Base-by-base conservation (phyloP, 2,329 filamentous ascomycete genomes). In the Acephala macrosclerotiorum region DNA sequence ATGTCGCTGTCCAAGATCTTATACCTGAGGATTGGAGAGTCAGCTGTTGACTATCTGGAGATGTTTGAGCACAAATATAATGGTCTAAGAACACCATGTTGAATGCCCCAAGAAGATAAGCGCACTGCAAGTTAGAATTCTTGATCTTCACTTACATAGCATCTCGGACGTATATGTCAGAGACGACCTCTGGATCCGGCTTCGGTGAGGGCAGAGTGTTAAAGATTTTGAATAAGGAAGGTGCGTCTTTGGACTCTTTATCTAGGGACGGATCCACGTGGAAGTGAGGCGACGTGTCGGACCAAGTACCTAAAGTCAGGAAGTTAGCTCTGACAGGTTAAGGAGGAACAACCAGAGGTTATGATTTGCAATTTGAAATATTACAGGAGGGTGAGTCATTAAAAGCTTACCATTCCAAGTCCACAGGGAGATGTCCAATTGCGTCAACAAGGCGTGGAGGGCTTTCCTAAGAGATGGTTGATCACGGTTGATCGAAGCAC, bases 121-220 rank as follows among this genome's bases (percentile, higher is more conserved):
- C 4, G 9, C 29, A 33, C 9, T 33, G 29, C 4, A 33, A 33
- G 4, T 9, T 33, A 33, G 29, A 33, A 33, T n/a, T n/a, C 29
- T 33, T 33, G 29, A 33, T 33, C 29, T 33, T 33, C 4, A 33
- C 29, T 33, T 33, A 78, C 73, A 91, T 84, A 0, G 85, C 83
- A 29, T 84, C 79, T 57, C 81, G 82, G 1, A 83, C 79, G 65
- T 87, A 83, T 0, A 77, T 76, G 63, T 89, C 85, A 0, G 73
- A 67, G 8, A 91, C 79, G 0, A 72, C 69, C 0, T 80, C 77
- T 0, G 83, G 80, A n/a, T 79, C 75, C 1, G 92, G 91, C 2
- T 80, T 75, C 0, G 92, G 92, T 0, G 91, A 92, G 0, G 89
- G 87, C 0, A 94, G 82, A 2, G 80, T 87, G 75, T 94, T 94